Base-by-base conservation (phyloP, 306 rosid genomes). In the Lathyrus tuberosus region DNA sequence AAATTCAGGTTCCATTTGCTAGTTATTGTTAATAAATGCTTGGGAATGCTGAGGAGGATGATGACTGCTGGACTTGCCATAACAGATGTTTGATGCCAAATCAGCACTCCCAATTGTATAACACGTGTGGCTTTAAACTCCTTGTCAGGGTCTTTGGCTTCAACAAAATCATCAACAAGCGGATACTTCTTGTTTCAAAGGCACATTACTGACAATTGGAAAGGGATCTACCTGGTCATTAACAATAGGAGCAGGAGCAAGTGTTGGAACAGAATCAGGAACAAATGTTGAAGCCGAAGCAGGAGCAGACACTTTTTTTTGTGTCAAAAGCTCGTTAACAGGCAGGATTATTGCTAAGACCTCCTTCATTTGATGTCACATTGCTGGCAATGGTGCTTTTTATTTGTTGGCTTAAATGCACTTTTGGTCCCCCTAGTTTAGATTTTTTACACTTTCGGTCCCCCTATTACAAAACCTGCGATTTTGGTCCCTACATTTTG, bases 81-180 rank as follows among this genome's bases (percentile, higher is more conserved):
- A 20, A 20, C 14, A 52, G 59, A 20, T 10, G 59, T 20, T 20
- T n/a, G n/a, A 52, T 10, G 5, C 31, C 10, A 52, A 18, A 3
- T 52, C 59, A 20, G 31, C 59, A 0, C 31, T 52, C 20, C 31
- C 59, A 10, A 18, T n/a, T 52, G 59, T n/a, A n/a, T 52, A 10
- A 0, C 30, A 52, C 31, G 20, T 4, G 30, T 52, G 20, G 10
- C 44, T 10, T 40, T 31, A 20, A 52, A 14, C 10, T 52, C 99
- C 97, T 41, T 10, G 6, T 20, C 60, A 11, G 85, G 77, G 65
- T 85, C 87, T 5, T 67, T 31, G 2, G 71, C 57, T 71, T 87
- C 92, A 49, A 80, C 35, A 75, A 8, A 67, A 4, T 59, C 78
- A 64, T 41, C 71, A 35, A 41, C 9, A 6, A 33, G 9, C 38